phyloP scores from a whole-genome alignment of 352 stramenopile species.

The Pythium monospermum region DNA sequence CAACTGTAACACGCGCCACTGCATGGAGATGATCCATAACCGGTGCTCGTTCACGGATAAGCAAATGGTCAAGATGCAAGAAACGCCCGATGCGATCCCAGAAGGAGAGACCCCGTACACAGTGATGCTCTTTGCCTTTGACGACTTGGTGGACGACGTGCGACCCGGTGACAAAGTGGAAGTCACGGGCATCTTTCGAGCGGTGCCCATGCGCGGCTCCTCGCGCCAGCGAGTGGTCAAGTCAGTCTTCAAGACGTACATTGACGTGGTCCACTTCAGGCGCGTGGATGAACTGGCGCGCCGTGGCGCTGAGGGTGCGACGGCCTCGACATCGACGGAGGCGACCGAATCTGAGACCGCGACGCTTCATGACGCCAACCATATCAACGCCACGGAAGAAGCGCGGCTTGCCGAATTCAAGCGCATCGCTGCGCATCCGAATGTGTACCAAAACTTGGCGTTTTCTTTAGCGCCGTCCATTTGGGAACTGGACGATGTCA shows the following conservation, averaged over 20 bases:
- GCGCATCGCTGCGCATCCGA: slow-evolving; percentile 71
- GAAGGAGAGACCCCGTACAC: slow-evolving; percentile 98
- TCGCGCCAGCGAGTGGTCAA: slow-evolving; percentile 93
- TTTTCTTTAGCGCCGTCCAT: slow-evolving; percentile 82
- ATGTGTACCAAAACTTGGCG: slow-evolving; percentile 78
- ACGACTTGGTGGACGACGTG: slow-evolving; percentile 97
- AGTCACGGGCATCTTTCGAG: slow-evolving; percentile 97
- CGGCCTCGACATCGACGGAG: slow-evolving; percentile 23
- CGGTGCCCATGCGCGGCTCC: slow-evolving; percentile 92
- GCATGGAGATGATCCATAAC: slow-evolving; percentile 97
- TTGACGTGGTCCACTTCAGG: slow-evolving; percentile 98
- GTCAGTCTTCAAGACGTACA: slow-evolving; percentile 98
- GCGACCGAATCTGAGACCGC: slow-evolving; percentile 14
- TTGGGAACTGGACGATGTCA: slow-evolving; percentile 98
- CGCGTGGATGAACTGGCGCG: slow-evolving; percentile 80
- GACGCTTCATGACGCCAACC: slow-evolving; percentile 27
- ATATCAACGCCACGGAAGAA: slow-evolving; percentile 47
- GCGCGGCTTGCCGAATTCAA: slow-evolving; percentile 63
- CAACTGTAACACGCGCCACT: slow-evolving; percentile 87
- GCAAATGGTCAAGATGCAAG: slow-evolving; percentile 97
- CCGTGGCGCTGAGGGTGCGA: slow-evolving; percentile 17
- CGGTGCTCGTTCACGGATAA: slow-evolving; percentile 98
- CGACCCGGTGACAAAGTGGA: slow-evolving; percentile 95
- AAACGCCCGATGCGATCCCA: slow-evolving; percentile 97
- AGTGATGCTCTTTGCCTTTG: slow-evolving; percentile 97